Evolutionary conservation across 192 early-diverging fungal genomes (phyloP), one percentile per base, ranked within the genome.

Genomic region (Martensiomyces pterosporus): DNA sequence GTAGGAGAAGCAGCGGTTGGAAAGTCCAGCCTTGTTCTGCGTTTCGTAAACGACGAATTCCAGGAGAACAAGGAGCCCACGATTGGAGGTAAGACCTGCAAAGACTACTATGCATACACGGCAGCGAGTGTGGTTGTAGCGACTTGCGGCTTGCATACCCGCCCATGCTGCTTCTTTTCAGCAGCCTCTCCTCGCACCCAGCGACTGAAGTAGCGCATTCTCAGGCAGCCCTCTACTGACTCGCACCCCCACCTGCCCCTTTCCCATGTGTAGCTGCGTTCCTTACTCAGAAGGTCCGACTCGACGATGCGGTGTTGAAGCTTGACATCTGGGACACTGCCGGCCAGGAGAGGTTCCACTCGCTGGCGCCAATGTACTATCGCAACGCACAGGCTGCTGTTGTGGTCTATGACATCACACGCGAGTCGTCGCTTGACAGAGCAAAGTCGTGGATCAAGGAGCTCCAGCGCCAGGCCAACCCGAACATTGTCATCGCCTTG

Each of bases 261-360:
- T n/a, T 32, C 16, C 19, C 19, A 19, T 33, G 4, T 55, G 48
- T 74, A 63, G 87, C 85, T 36, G 89, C 89, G 8, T 90, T 89
- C 47, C 77, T 89, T 57, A 95, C 94, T 22, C 93, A 93, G 73
- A 94, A 94, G 67, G 94, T 93, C 49, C 82, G 87, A 34, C 67
- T 97, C 42, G 90, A 94, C 29, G 92, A 90, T 52, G 79, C 82
- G 39, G 74, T 82, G 23, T 78, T 92, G 51, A 92, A 90, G 72
- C 87, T 90, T 39, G 82, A 88, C 58, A 87, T 88, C 38, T 91
- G 88, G 89, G 89, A 91, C 50, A 91, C 89, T n/a, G 95, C 95
- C 29, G 95, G 95, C 24, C 95, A 98, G 76, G 96, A 98, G 68
- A 76, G 96, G 37, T 99, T 97, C 75, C 93, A 94, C 52, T 97